Evolutionary conservation across 140 eudicot genomes (phyloP).

Genomic region (Erigeron philadelphicus): DNA sequence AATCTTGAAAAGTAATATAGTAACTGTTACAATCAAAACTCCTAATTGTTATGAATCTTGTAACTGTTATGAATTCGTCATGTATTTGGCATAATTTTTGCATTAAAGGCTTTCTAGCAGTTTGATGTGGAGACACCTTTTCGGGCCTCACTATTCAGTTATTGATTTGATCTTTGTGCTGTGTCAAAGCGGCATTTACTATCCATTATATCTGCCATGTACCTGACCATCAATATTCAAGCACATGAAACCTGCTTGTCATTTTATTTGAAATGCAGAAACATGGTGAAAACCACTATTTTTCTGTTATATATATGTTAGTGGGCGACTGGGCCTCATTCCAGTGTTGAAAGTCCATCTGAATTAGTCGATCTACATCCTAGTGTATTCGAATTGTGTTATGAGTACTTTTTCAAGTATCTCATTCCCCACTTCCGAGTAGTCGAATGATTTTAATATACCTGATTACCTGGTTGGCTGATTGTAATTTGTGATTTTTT

Average conservation of each 20-base stretch:
- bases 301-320: neutral
- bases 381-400: neutral
- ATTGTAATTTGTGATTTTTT: neutral
- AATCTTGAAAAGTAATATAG: neutral
- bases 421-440: neutral
- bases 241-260: neutral
- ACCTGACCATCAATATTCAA: neutral
- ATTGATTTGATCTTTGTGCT: neutral
- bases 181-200: neutral
- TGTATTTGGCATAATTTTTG: neutral
- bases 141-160: neutral
- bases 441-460: slow-evolving; percentile 1
- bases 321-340: neutral
- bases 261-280: neutral
- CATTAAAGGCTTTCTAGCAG: neutral
- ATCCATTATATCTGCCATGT: neutral
- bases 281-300: neutral
- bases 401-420: neutral
- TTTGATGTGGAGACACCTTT: neutral
- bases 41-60: neutral
- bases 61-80: neutral
- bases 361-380: neutral
- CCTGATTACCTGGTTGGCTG: too few relatives aligned
- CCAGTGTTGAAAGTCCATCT: neutral
- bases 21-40: neutral